phyloP scores from a whole-genome alignment of 768 basidiomycete species.

The Tylopilus vinaceipallidus region DNA sequence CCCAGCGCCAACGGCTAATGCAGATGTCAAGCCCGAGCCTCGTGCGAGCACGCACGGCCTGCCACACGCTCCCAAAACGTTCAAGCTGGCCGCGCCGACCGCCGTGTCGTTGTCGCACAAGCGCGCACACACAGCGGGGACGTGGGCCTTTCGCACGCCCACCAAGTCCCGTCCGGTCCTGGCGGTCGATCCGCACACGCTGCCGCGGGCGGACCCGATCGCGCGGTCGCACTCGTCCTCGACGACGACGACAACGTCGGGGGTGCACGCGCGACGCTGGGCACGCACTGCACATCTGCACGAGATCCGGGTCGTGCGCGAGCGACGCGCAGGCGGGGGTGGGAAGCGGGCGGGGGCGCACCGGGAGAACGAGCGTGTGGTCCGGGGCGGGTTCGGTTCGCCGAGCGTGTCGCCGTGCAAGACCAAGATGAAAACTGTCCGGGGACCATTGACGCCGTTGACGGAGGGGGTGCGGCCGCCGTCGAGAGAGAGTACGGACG shows the following conservation, averaged over 20 bases:
- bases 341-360: slow-evolving; percentile 4
- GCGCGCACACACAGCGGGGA: slow-evolving; percentile 2
- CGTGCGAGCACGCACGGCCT: background rate
- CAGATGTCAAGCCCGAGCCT: background rate
- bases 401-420: too few relatives aligned
- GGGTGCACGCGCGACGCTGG: slow-evolving; percentile 54
- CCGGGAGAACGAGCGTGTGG: slow-evolving; percentile 8
- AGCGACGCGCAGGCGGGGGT: slow-evolving; percentile 9
- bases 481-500: slow-evolving; percentile 21
- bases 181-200: slow-evolving; percentile 24
- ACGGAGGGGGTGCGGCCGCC: background rate
- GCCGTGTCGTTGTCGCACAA: slow-evolving; percentile 2
- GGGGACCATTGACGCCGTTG: slow-evolving; percentile 12
- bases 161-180: slow-evolving; percentile 15
- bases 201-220: slow-evolving; percentile 19
- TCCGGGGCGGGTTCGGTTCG: background rate
- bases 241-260: slow-evolving; percentile 17
- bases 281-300: slow-evolving; percentile 70
- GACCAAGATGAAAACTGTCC: slow-evolving; percentile 21
- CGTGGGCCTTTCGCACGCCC: slow-evolving; percentile 19
- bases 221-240: slow-evolving; percentile 25
- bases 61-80: background rate
- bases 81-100: slow-evolving; percentile 1
- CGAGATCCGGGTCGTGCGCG: slow-evolving; percentile 42
- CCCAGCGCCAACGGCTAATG: background rate